Evolutionary conservation across 768 basidiomycete genomes (phyloP).

Genomic region (Boletus edulis): DNA sequence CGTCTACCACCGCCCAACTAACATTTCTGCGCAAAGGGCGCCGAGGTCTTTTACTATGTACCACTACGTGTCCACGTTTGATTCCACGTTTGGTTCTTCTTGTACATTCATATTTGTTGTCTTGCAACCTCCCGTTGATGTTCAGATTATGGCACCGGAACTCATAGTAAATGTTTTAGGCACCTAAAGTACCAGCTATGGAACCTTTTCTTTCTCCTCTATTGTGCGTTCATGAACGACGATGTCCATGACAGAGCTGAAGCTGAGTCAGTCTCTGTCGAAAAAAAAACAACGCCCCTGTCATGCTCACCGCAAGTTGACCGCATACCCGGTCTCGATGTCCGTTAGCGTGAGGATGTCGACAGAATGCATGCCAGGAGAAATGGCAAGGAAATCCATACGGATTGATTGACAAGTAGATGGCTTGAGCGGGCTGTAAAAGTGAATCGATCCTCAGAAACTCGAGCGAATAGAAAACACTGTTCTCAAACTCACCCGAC

Average conservation of each 20-base stretch:
- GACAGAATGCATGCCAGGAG: slow-evolving; percentile 76
- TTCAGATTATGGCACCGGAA: slow-evolving; percentile 1
- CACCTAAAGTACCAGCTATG: slow-evolving; percentile 15
- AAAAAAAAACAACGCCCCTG: not conserved
- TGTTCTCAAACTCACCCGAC: slow-evolving; percentile 59
- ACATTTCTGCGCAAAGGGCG: slow-evolving; percentile 7
- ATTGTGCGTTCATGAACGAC: slow-evolving; percentile 57
- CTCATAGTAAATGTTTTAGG: slow-evolving; percentile 7
- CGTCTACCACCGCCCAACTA: not conserved
- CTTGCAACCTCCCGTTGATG: slow-evolving; percentile 8
- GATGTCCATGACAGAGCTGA: slow-evolving; percentile 71
- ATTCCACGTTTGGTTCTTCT: slow-evolving; percentile 14
- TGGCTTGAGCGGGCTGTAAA: slow-evolving; percentile 67
- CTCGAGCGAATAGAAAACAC: not conserved
- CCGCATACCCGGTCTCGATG: slow-evolving; percentile 65
- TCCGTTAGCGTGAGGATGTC: slow-evolving; percentile 73
- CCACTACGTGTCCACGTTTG: slow-evolving; percentile 13
- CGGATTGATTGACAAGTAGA: slow-evolving; percentile 82
- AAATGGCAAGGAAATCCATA: slow-evolving; percentile 81
- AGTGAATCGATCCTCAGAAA: slow-evolving; percentile 1
- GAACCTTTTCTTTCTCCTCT: slow-evolving; percentile 1
- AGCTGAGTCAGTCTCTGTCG: not conserved
- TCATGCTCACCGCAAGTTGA: slow-evolving; percentile 63
- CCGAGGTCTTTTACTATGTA: slow-evolving; percentile 17
- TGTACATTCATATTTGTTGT: slow-evolving; percentile 23